Evolutionary conservation across 805 yeast genomes (phyloP).

Genomic region (Candida loeiensis): DNA sequence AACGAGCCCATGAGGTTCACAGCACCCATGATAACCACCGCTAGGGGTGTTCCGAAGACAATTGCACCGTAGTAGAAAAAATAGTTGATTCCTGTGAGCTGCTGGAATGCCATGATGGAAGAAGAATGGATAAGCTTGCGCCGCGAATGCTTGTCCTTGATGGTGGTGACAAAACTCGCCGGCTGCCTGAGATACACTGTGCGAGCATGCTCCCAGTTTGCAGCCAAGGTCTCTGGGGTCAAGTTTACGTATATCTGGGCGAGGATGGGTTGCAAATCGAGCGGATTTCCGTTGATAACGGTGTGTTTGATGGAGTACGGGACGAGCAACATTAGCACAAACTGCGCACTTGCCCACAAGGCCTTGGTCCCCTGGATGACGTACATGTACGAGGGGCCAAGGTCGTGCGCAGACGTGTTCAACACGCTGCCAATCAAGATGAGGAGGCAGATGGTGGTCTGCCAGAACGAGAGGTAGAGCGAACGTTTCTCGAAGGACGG

Average conservation of each 20-base stretch:
- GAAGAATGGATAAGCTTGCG: constrained; percentile 16
- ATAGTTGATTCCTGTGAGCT: constrained; percentile 32
- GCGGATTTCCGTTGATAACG: constrained; percentile 4
- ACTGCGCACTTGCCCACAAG: constrained; percentile 7
- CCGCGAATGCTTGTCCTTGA: not conserved
- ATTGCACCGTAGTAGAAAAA: constrained; percentile 30
- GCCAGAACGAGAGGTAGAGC: constrained; percentile 20
- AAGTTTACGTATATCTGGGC: not conserved
- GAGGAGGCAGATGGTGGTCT: constrained; percentile 21
- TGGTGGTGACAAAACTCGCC: not conserved
- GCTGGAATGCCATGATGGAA: constrained; percentile 29
- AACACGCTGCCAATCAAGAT: constrained; percentile 21
- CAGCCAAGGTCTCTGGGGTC: not conserved
- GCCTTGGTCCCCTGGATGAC: constrained; percentile 8
- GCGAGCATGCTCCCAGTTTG: not conserved
- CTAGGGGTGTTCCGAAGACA: constrained; percentile 19
- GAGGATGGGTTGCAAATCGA: constrained; percentile 2
- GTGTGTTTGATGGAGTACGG: constrained; percentile 12
- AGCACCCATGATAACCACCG: constrained; percentile 15
- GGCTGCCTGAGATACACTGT: constrained; percentile 1
- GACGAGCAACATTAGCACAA: constrained; percentile 6
- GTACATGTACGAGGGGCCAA: not conserved
- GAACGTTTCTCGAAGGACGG: constrained; percentile 14
- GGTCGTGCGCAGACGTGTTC: constrained; percentile 2
- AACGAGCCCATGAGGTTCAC: constrained; percentile 21